Conservation (phyloP, 2,329 filamentous ascomycete species). For the Cordyceps militaris region DNA sequence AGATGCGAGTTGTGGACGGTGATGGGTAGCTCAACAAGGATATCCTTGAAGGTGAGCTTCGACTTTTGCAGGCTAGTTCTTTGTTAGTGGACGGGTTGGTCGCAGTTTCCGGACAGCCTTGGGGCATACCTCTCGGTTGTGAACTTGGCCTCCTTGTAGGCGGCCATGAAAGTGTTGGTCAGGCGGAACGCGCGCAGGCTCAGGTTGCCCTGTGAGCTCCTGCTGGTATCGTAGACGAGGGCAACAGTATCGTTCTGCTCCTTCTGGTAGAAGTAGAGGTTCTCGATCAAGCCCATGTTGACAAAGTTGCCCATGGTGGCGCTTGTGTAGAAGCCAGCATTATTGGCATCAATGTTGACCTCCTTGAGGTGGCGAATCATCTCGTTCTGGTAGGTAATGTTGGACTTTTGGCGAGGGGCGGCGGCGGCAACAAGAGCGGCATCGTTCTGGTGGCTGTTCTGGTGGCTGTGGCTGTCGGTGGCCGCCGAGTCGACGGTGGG, state of each 20-base stretch:
- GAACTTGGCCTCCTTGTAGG: conserved; percentile 96
- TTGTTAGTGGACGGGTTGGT: conserved; percentile 12
- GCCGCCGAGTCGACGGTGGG: conserved; percentile 69
- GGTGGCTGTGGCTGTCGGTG: too few species aligned
- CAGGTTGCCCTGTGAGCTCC: conserved; percentile 85
- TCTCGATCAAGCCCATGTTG: conserved; percentile 92
- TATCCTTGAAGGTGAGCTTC: conserved; percentile 87
- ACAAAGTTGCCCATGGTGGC: conserved; percentile 98
- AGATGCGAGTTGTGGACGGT: conserved; percentile 95
- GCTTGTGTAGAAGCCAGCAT: conserved; percentile 97
- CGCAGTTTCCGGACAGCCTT: not conserved
- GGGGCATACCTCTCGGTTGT: conserved; percentile 77
- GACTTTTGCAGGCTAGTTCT: conserved; percentile 76
- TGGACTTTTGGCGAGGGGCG: conserved; percentile 87
- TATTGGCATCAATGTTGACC: conserved; percentile 97
- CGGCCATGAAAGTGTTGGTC: conserved; percentile 77
- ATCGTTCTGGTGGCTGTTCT: conserved; percentile 71
- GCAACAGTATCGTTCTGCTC: conserved; percentile 85
- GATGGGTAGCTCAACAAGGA: conserved; percentile 84
- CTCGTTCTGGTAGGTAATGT: conserved; percentile 81
- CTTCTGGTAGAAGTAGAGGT: conserved; percentile 95
- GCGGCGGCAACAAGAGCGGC: conserved; percentile 72
- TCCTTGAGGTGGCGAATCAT: conserved; percentile 97
- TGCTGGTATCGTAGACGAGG: conserved; percentile 90
- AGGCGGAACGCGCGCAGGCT: conserved; percentile 88